Evolutionary conservation across 2,329 filamentous ascomycete genomes (phyloP), one percentile per base, ranked within the genome.

Genomic region (Phaeosphaeria sp.): DNA sequence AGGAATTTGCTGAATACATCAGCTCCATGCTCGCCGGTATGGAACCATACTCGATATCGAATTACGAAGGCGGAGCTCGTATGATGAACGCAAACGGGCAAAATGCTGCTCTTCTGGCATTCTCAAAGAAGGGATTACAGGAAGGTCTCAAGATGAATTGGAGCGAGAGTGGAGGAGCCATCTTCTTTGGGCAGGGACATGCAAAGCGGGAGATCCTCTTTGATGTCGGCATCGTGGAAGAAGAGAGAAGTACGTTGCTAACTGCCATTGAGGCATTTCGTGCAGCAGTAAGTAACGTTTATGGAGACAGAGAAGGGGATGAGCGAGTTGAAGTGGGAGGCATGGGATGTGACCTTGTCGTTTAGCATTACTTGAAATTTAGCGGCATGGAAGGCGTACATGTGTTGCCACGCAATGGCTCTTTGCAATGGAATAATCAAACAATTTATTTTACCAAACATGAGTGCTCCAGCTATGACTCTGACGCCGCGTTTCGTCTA

Each of bases 141-240:
- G 69, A 78, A 1, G 78, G 79, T 42, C 64, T 86, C 18, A 71
- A 67, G 22, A 73, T 73, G 1, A 81, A 79, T 33, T 87, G 84
- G 84, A 67, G 61, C 6, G 78, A 79, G 24, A 54, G 54, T 15
- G 43, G 50, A 17, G 65, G 57, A 1, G 27, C 55, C 50, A 81
- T 85, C 59, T 84, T 79, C 65, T 79, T 86, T 30, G 77, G 78
- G 21, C 74, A 79, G 17, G 80, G 80, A 1, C 77, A 78, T 42
- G 74, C 74, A 11, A 78, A 76, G 17, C 80, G 78, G 58, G 80
- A 83, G 58, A 74, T 86, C 1, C 40, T 65, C 1, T 69, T 83
- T 18, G 77, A 78, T 24, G 53, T 79, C 17, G 69, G 65, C 3
- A 58, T 49, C 11, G 13, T 65, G 11, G 73, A 73, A 21, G 71